phyloP scores from a whole-genome alignment of 2,329 filamentous ascomycete species.

The Trichophyton benhamiae region DNA sequence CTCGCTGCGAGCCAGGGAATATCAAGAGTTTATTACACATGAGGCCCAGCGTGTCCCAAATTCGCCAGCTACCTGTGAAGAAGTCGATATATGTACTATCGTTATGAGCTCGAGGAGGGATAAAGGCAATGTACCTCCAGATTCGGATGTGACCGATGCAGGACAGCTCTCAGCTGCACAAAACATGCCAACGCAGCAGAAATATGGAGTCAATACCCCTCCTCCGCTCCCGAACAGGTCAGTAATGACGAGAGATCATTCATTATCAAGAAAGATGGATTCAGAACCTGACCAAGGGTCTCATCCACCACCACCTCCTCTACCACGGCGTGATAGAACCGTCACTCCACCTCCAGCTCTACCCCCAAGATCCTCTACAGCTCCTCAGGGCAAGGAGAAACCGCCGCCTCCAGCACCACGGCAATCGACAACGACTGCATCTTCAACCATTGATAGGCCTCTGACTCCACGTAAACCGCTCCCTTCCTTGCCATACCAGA shows the following conservation, averaged over 20 bases:
- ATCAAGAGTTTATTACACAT: slow-evolving; percentile 1
- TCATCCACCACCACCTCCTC: not conserved
- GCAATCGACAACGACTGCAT: not conserved
- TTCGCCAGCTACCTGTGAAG: not conserved
- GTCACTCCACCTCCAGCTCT: slow-evolving; percentile 11
- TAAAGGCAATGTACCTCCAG: not conserved
- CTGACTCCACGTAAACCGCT: not conserved
- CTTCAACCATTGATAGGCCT: not conserved
- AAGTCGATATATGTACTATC: not conserved
- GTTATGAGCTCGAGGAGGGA: not conserved
- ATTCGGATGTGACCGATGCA: not conserved
- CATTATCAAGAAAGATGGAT: not conserved
- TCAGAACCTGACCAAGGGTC: not conserved
- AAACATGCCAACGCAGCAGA: not conserved
- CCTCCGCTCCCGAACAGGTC: not conserved
- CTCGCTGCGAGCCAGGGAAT: not conserved
- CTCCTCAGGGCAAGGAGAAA: not conserved
- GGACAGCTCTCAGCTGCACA: not conserved
- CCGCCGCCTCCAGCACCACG: slow-evolving; percentile 4
- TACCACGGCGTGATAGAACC: not conserved
- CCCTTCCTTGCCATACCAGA: not conserved
- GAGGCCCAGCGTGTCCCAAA: not conserved
- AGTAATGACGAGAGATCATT: not conserved
- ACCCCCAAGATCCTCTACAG: not conserved
- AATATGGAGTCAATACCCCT: not conserved